A percentile compares a stretch with the other conserved stretches of the same genome.
Evolutionary conservation across 495 filamentous ascomycete genomes (phyloP).

Genomic region (Daldinia decipiens): DNA sequence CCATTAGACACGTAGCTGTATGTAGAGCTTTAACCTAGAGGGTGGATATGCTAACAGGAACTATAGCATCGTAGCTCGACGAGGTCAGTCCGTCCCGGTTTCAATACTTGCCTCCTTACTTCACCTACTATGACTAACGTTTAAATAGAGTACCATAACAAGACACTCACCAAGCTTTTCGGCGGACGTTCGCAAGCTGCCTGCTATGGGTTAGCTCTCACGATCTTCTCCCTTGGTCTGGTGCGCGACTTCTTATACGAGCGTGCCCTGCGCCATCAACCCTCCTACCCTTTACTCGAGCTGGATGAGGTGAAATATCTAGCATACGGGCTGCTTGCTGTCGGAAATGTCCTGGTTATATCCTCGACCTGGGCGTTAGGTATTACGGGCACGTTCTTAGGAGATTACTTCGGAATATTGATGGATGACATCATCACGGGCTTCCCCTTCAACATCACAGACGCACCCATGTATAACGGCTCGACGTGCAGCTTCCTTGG

Average conservation of each 20-base stretch:
- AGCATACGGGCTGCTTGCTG: constrained; percentile 73
- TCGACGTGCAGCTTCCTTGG: constrained; percentile 92
- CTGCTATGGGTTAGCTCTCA: constrained; percentile 88
- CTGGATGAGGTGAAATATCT: constrained; percentile 61
- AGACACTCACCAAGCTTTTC: constrained; percentile 87
- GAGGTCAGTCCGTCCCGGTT: constrained; percentile 61
- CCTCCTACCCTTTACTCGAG: constrained; percentile 72
- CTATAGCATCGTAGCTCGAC: constrained; percentile 69
- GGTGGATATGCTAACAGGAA: constrained; percentile 23
- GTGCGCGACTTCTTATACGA: constrained; percentile 83
- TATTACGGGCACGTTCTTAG: constrained; percentile 94
- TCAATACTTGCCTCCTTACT: not conserved
- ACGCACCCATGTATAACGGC: constrained; percentile 96
- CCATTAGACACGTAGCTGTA: not conserved
- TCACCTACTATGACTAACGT: constrained; percentile 5
- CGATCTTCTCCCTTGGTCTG: constrained; percentile 92
- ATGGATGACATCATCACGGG: constrained; percentile 93
- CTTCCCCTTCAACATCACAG: constrained; percentile 94
- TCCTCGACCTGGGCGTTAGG: constrained; percentile 92
- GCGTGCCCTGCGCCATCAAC: constrained; percentile 79
- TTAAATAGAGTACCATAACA: constrained; percentile 83
- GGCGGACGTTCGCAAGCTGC: constrained; percentile 79
- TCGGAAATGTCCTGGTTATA: constrained; percentile 86
- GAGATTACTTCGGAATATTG: constrained; percentile 98
- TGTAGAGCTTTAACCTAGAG: constrained; percentile 17